Conservation (phyloP, 768 basidiomycete species). For the Pleurotus ostreatus region DNA sequence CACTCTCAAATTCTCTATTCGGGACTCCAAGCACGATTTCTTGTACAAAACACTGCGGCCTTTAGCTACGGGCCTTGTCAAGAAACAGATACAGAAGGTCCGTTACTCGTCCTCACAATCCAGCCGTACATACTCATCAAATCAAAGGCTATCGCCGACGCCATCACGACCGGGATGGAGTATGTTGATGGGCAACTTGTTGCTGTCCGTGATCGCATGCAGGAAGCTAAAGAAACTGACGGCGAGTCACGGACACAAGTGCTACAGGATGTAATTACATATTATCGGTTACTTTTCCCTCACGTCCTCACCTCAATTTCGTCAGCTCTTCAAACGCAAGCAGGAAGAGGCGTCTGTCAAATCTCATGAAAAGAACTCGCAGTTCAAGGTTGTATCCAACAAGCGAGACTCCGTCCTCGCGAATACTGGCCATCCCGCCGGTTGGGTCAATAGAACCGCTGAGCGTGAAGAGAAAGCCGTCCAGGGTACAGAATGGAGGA, state of each 20-base stretch:
- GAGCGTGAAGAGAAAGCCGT: conserved; percentile 32
- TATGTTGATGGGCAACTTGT: conserved; percentile 89
- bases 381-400: conserved; percentile 78
- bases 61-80: conserved; percentile 78
- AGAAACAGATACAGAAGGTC: conserved; percentile 54
- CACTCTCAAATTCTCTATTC: conserved; percentile 83
- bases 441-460: conserved; percentile 63
- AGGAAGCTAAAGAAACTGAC: conserved; percentile 43
- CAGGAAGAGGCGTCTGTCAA: conserved; percentile 33
- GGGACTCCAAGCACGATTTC: conserved; percentile 87
- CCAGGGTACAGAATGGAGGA: conserved; percentile 35
- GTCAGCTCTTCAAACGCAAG: conserved; percentile 56
- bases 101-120: neutral
- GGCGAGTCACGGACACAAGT: conserved; percentile 38
- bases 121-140: too few relatives aligned
- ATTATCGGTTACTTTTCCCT: neutral
- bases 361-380: conserved; percentile 32
- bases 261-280: conserved; percentile 50
- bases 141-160: conserved; percentile 43
- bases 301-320: conserved; percentile 2
- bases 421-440: conserved; percentile 58
- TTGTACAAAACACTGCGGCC: conserved; percentile 83
- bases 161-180: conserved; percentile 77
- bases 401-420: conserved; percentile 69
- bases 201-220: conserved; percentile 77